phyloP scores from a whole-genome alignment of 495 filamentous ascomycete genomes.

The Chaetomium fimeti region DNA sequence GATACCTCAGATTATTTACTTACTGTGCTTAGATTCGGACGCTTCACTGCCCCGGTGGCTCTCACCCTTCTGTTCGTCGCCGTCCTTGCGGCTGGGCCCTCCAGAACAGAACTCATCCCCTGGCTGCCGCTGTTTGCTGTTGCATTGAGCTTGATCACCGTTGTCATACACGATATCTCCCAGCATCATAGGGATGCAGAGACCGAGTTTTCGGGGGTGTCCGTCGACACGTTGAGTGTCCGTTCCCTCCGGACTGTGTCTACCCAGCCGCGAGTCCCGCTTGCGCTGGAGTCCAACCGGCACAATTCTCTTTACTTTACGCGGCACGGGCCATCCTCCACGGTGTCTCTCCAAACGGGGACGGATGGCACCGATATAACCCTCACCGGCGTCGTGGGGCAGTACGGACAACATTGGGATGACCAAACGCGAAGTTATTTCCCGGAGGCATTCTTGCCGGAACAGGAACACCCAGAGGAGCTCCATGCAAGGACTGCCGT shows the following conservation, averaged over 20 bases:
- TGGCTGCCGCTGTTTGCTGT: constrained; percentile 33
- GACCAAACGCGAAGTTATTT: constrained; percentile 22
- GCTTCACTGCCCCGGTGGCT: constrained; percentile 23
- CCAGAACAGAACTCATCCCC: constrained; percentile 26
- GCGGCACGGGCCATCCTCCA: constrained; percentile 25
- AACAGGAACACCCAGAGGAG: background rate
- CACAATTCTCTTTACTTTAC: constrained; percentile 17
- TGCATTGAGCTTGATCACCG: constrained; percentile 23
- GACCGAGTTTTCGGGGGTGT: constrained; percentile 19
- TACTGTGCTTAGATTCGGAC: constrained; percentile 24
- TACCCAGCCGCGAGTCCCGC: background rate
- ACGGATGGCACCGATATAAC: constrained; percentile 25
- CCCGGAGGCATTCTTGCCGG: background rate
- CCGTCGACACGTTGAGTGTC: constrained; percentile 23
- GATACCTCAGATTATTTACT: background rate
- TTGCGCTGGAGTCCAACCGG: constrained; percentile 17
- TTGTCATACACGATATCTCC: constrained; percentile 21
- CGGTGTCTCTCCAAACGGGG: constrained; percentile 15
- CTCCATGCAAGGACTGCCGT: constrained; percentile 4
- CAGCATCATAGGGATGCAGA: background rate
- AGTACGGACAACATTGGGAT: constrained; percentile 26
- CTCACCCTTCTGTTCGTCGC: constrained; percentile 25
- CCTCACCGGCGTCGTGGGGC: constrained; percentile 20
- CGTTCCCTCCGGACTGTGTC: constrained; percentile 11
- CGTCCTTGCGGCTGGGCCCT: constrained; percentile 21